Conservation (phyloP, 1,284 basidiomycete species). For the Dichomitus squalens region DNA sequence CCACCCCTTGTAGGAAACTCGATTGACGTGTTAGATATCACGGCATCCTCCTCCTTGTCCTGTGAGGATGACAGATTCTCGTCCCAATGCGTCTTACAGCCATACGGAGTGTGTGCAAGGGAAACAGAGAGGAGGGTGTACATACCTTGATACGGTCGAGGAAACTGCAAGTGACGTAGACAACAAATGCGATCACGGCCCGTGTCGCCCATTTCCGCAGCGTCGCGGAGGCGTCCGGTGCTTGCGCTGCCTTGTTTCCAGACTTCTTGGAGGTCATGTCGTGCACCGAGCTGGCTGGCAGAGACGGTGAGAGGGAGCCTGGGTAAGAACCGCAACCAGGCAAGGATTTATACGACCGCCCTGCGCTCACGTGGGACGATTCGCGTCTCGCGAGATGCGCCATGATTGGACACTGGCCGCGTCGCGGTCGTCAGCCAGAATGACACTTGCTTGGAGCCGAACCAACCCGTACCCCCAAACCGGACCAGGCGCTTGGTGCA, state of each 20-base stretch:
- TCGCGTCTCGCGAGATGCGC: not conserved
- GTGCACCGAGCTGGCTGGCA: not conserved
- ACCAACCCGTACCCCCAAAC: not conserved
- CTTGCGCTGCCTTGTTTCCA: not conserved
- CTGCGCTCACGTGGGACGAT: constrained; percentile 7
- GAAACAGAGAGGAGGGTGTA: not conserved
- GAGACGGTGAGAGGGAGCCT: not conserved
- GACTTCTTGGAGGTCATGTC: constrained; percentile 9
- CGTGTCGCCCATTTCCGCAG: constrained; percentile 51
- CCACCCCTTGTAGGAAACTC: no score
- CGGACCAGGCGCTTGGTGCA: constrained; percentile 1
- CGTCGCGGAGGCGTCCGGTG: not conserved
- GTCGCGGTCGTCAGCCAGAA: constrained; percentile 16
- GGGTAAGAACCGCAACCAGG: not conserved
- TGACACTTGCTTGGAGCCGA: constrained; percentile 8
- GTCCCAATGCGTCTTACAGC: no score
- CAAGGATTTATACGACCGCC: not conserved
- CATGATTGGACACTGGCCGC: no score
- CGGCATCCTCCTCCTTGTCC: no score
- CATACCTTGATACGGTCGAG: constrained; percentile 47
- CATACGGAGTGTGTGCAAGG: no score
- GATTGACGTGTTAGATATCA: no score
- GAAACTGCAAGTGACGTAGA: constrained; percentile 43
- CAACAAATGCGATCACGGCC: constrained; percentile 36
- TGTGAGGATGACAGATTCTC: no score